Base-by-base conservation (phyloP, 495 filamentous ascomycete genomes). In the Pseudevernia furfuracea region DNA sequence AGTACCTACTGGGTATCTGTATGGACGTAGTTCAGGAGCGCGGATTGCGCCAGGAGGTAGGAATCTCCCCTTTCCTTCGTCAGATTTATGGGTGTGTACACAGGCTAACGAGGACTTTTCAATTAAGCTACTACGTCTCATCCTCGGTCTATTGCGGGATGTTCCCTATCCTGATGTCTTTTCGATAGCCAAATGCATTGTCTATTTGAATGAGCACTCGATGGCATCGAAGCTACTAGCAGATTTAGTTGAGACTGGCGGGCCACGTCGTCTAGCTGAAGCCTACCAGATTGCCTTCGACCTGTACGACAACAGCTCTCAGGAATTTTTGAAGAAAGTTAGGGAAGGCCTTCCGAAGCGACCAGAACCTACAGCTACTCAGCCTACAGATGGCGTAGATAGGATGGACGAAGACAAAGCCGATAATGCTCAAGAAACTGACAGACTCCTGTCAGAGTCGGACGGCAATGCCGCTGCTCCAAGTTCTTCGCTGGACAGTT, bases 201-300 rank as follows among this genome's bases (percentile, higher is more conserved):
- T 99, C 59, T 96, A 97, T 71, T 82, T 99, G 32, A 88, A 96
- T 67, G 89, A 96, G 68, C 88, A 96, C 69, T 85, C 88, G 36
- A 88, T 96, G 84, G 95, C 95, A 2, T 90, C 92, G n/a, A 83
- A 83, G 43, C 89, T 97, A 68, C 82, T 99, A 41, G 81, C 82
- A 34, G 88, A 92, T 69, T 81, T 99, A 30, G 87, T 97, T 14
- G 80, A 86, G 66, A 89, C 89, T 70, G 90, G 87, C 12, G 91
- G 94, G 69, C 75, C 83, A 23, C 85, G 82, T 60, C 89, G 91
- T 6, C 81, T 88, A 15, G 89, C 93, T 0, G 85, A 93, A 58
- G 95, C 94, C 28, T 97, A 97, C 72, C 95, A 99, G 71, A 94
- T 97, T 37, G 92, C 94, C 3, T 99, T 99, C 72, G 94, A 97